A percentile compares a stretch with the other conserved stretches of the same genome.
Evolutionary conservation across 2,329 filamentous ascomycete genomes (phyloP).

Genomic region (Trichoderma afroharzianum): DNA sequence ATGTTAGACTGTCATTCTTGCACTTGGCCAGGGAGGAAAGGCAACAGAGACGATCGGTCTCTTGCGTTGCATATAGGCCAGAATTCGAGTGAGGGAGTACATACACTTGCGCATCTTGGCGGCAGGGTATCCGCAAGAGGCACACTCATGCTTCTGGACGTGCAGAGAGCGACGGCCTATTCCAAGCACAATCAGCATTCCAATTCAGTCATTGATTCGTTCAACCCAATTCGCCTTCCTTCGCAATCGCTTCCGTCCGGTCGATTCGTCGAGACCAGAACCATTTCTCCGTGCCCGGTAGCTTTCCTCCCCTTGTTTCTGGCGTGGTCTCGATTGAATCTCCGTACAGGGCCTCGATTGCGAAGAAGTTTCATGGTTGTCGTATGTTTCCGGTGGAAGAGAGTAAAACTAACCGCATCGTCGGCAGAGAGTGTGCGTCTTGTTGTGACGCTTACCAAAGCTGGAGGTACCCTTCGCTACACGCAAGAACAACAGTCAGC

Average conservation of each 20-base stretch:
- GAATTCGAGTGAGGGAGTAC: slow-evolving; percentile 40
- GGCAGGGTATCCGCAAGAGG: slow-evolving; percentile 91
- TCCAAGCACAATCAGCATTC: slow-evolving; percentile 27
- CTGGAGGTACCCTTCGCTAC: slow-evolving; percentile 57
- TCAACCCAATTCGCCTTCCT: not conserved
- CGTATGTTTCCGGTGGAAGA: slow-evolving; percentile 12
- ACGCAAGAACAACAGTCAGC: slow-evolving; percentile 29
- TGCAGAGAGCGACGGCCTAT: slow-evolving; percentile 93
- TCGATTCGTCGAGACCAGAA: not conserved
- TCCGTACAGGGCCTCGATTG: not conserved
- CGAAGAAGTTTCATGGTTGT: not conserved
- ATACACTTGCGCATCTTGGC: slow-evolving; percentile 99
- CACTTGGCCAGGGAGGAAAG: not conserved
- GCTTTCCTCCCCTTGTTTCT: slow-evolving; percentile 14
- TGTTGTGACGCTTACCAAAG: slow-evolving; percentile 77
- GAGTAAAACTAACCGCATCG: slow-evolving; percentile 77
- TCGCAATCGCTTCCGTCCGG: not conserved
- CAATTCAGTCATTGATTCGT: slow-evolving; percentile 1
- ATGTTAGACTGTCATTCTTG: not conserved
- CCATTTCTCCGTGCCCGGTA: not conserved
- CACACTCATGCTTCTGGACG: slow-evolving; percentile 99
- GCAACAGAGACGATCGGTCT: not conserved
- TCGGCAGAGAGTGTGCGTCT: slow-evolving; percentile 97
- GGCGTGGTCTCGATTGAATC: slow-evolving; percentile 8
- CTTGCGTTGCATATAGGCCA: not conserved